Base-by-base conservation (phyloP, 2,329 filamentous ascomycete genomes). In the Acephala macrosclerotiorum region DNA sequence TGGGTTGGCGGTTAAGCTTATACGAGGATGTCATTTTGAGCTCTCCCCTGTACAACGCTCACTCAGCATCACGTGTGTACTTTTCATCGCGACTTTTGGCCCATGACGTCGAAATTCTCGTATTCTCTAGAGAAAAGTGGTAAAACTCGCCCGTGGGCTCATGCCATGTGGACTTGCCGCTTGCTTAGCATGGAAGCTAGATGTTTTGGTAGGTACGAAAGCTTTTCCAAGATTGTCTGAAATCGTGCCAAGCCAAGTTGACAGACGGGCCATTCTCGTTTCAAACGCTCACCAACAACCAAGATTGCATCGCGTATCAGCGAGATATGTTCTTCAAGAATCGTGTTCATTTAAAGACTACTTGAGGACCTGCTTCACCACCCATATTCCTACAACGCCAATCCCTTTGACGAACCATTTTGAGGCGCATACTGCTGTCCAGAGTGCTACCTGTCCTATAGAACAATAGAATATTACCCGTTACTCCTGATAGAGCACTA, bases 401-500 rank as follows among this genome's bases (percentile, higher is more conserved):
- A 20, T 26, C 2, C 2, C 7, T 20, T 49, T 49, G 45, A 26
- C 45, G 22, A 22, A 22, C 11, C 45, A 49, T 11, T 49, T 25
- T 49, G 45, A 25, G 8, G 45, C 7, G 45, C 45, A 49, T 22
- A 11, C 45, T 6, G n/a, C 11, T 49, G 45, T 49, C 45, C 45
- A 49, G 45, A 49, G 25, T 49, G 45, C 45, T 4, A 49, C 49
- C 49, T 29, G 25, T 12, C 22, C 16, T 16, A 42, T 12, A 33
- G 16, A 53, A 53, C 25, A 47, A 49, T 36, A 51, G 22, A 38
- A 47, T 20, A 22, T 2, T 26, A 51, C 47, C n/a, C 25, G 59
- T 35, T 60, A 25, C 51, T 53, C 57, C 18, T 58, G 22, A 65
- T 14, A 51, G 25, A 49, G 40, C 22, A 60, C 61, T 42, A 26